Evolutionary conservation across 306 rosid genomes (phyloP).

Genomic region (Cicer cuneatum): DNA sequence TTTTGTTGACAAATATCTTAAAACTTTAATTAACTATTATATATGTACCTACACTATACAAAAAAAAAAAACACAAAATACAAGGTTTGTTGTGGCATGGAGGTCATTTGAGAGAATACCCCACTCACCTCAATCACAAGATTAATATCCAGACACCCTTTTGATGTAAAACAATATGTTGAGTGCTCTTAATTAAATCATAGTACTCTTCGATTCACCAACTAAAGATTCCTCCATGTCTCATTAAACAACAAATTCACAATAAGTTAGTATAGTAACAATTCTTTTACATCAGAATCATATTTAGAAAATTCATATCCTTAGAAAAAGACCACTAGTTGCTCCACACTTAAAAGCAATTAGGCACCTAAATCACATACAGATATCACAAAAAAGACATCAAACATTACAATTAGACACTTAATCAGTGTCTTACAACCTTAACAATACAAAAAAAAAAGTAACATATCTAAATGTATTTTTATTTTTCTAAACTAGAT

Average conservation of each 20-base stretch:
- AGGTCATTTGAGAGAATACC: too few relatives aligned
- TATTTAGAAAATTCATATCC: not conserved
- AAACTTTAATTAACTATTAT: too few relatives aligned
- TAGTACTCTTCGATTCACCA: too few relatives aligned
- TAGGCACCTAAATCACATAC: constrained; percentile 18
- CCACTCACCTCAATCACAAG: too few relatives aligned
- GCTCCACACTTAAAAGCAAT: constrained; percentile 20
- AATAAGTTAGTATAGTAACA: constrained; percentile 12
- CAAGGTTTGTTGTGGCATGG: too few relatives aligned
- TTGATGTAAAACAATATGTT: too few relatives aligned
- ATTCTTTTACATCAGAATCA: not conserved
- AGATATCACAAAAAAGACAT: constrained; percentile 19
- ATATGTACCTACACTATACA: too few relatives aligned
- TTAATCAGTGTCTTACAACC: constrained; percentile 42
- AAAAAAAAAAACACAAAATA: too few relatives aligned
- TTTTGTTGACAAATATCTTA: too few relatives aligned
- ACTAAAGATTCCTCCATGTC: not conserved
- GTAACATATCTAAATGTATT: constrained; percentile 34
- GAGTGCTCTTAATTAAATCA: too few relatives aligned
- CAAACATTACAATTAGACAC: constrained; percentile 30
- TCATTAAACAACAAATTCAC: not conserved
- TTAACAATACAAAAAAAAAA: constrained; percentile 2
- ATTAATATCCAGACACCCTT: too few relatives aligned
- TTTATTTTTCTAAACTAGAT: constrained; percentile 35
- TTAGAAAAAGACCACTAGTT: constrained; percentile 10